phyloP scores from a whole-genome alignment of 805 yeast species.

The Scheffersomyces amazonensis region DNA sequence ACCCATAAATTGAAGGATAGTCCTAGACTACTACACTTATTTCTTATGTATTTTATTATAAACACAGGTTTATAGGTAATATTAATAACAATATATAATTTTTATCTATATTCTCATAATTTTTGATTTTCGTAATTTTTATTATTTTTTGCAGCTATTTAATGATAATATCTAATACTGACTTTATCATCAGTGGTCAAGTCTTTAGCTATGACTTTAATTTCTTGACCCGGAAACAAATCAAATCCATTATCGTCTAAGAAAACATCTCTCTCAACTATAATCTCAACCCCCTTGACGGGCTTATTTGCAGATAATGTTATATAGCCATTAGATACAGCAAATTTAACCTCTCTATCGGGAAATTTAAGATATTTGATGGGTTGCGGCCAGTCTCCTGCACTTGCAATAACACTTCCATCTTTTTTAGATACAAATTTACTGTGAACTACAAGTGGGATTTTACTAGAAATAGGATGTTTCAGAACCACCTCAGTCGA shows the following conservation, averaged over 20 bases:
- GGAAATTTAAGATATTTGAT: constrained; percentile 37
- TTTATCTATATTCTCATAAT: no score
- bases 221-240: constrained; percentile 36
- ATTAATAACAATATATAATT: no score
- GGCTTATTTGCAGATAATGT: constrained; percentile 29
- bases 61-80: no score
- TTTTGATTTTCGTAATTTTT: no score
- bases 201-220: constrained; percentile 12
- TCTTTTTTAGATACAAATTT: constrained; percentile 8
- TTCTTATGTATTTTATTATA: no score
- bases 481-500: constrained; percentile 25
- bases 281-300: constrained; percentile 43
- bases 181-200: constrained; percentile 14
- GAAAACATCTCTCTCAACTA: constrained; percentile 19
- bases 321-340: constrained; percentile 21
- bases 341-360: constrained; percentile 15
- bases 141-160: no score
- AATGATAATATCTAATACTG: constrained; percentile 15
- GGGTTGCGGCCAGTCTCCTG: constrained; percentile 52
- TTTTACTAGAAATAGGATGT: constrained; percentile 10
- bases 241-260: constrained; percentile 49
- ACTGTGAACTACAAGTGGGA: constrained; percentile 14
- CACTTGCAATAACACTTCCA: constrained; percentile 24
- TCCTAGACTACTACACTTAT: no score
- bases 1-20: no score